phyloP scores from a whole-genome alignment of 1,284 basidiomycete genomes.

The Xanthoconium separans region DNA sequence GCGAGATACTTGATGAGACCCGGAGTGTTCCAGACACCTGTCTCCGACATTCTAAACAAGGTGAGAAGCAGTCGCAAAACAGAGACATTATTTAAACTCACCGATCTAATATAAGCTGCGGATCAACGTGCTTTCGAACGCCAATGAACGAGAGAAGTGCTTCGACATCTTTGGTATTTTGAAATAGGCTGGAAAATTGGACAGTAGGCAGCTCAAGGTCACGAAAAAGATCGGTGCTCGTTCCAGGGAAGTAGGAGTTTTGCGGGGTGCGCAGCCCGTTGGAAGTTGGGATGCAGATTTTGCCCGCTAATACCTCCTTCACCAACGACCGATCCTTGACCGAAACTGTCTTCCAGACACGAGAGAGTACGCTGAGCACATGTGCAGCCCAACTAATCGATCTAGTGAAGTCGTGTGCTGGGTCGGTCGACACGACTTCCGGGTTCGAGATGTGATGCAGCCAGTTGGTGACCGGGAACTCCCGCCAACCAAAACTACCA shows the following conservation, averaged over 20 bases:
- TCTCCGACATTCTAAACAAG: slow-evolving; percentile 65
- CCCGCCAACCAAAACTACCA: too few species aligned
- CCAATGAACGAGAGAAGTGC: slow-evolving; percentile 68
- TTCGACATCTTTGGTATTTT: background rate
- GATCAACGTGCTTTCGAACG: slow-evolving; percentile 87
- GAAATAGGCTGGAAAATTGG: background rate
- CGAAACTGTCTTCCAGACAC: slow-evolving; percentile 47
- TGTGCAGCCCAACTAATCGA: background rate
- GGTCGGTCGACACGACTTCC: background rate
- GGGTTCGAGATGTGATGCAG: background rate
- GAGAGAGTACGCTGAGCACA: slow-evolving; percentile 66
- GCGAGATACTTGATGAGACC: slow-evolving; percentile 82
- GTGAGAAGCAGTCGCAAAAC: background rate
- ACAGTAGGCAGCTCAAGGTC: too few species aligned
- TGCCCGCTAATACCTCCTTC: background rate
- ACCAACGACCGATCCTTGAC: slow-evolving; percentile 51
- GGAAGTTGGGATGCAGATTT: too few species aligned
- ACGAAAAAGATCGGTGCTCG: too few species aligned
- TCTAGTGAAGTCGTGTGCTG: too few species aligned
- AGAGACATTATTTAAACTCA: slow-evolving; percentile 22
- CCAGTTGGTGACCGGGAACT: too few species aligned
- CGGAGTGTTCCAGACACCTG: slow-evolving; percentile 70
- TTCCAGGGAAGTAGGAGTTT: too few species aligned
- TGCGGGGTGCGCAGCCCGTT: too few species aligned
- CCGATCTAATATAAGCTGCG: slow-evolving; percentile 79